Evolutionary conservation across 1,284 basidiomycete species (phyloP), one percentile per base, ranked within the genome.

Genomic region (Tilletia indica): DNA sequence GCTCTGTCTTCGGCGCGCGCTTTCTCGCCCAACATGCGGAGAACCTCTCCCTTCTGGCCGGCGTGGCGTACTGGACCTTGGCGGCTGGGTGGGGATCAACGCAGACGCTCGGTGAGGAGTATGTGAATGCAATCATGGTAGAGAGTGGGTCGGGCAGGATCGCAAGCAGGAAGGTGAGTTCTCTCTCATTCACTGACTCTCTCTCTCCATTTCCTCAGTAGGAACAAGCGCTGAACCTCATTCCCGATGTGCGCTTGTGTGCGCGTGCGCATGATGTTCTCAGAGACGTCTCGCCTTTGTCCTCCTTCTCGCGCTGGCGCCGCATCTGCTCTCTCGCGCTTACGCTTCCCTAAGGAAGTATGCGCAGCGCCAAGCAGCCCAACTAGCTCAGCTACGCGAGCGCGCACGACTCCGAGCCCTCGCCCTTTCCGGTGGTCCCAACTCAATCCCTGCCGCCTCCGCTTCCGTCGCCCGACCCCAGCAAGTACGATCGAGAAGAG

Each of bases 101-200:
- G 1, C 85, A 86, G 75, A 86, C 85, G 21, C 75, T 86, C 4
- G 85, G 85, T 0, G 85, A 86, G 69, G 85, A 86, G 74, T 86
- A 86, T 70, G 85, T 85, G 67, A 84, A 85, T 69, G 79, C 82
- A 34, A 76, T 85, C 54, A 84, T 85, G 71, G 77, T 80, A 47
- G 74, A 78, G 34, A 67, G 70, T 5, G 68, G 70, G 4, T 79
- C 74, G 4, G 78, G 81, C 8, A 77, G 78, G 14, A 74, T 84
- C 16, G 80, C 85, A 0, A 72, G 74, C 2, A 48, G 73, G 0
- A 63, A 72, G 21, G 83, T 83, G 45, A 51, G 83, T 72, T 31
- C 25, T 31, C 25, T 31, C 25, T 31, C 25, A 31, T 31, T 31
- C 25, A 67, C 66, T n/a, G 2, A 21, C 19, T 25, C 12, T 14